Conservation (phyloP, 257 asterid species). For the Cynanchum wilfordii region DNA sequence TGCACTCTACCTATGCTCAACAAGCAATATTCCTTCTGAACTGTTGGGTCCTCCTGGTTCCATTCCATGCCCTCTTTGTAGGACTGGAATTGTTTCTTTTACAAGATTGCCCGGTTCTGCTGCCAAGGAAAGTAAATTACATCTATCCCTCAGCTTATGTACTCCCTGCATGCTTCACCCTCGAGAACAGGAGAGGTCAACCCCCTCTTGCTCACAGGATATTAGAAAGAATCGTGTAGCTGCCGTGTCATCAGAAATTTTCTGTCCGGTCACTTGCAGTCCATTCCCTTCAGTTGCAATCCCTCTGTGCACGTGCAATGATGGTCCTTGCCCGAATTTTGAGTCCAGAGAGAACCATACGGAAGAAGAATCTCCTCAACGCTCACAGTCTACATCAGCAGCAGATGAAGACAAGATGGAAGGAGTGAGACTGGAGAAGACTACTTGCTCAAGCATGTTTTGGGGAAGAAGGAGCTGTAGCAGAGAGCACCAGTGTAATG, state of each 20-base stretch:
- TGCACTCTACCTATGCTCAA: constrained; percentile 92
- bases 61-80: constrained; percentile 88
- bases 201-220: constrained; percentile 49
- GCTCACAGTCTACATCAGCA: constrained; percentile 39
- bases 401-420: constrained; percentile 48
- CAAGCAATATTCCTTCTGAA: constrained; percentile 69
- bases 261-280: constrained; percentile 85
- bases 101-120: constrained; percentile 60
- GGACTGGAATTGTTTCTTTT: constrained; percentile 67
- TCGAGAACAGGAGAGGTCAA: constrained; percentile 57
- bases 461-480: constrained; percentile 98
- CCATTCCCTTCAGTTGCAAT: constrained; percentile 88
- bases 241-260: constrained; percentile 68
- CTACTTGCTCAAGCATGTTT: constrained; percentile 81
- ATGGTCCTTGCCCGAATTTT: constrained; percentile 61
- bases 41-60: constrained; percentile 67
- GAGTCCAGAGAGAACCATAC: constrained; percentile 50
- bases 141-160: constrained; percentile 68
- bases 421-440: constrained; percentile 61
- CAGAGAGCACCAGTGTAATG: constrained; percentile 91
- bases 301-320: constrained; percentile 83
- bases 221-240: constrained; percentile 59
- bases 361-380: constrained; percentile 56
- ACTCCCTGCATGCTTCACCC: constrained; percentile 91
- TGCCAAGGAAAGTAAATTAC: constrained; percentile 56